phyloP scores from a whole-genome alignment of 768 basidiomycete genomes.

The Tylopilus sp. region DNA sequence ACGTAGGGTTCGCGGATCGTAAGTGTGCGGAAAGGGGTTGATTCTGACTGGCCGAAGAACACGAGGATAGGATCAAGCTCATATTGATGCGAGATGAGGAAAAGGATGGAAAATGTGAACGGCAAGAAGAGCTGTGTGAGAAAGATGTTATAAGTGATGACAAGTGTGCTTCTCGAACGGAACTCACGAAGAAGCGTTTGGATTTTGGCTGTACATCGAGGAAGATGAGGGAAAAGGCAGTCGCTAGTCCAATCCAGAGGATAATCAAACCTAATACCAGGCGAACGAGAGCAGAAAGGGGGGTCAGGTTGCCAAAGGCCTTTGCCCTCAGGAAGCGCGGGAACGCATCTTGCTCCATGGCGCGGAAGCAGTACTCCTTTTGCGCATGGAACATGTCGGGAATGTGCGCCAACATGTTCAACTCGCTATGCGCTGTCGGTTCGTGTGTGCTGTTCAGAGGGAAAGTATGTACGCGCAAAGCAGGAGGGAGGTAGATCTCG shows the following conservation, averaged over 20 bases:
- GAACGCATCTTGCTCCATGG: slow-evolving; percentile 94
- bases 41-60: slow-evolving; percentile 91
- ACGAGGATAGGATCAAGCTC: slow-evolving; percentile 96
- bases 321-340: slow-evolving; percentile 93
- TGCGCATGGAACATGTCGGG: slow-evolving; percentile 97
- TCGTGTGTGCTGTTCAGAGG: slow-evolving; percentile 74
- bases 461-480: slow-evolving; percentile 88
- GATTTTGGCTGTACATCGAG: slow-evolving; percentile 90
- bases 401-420: slow-evolving; percentile 77
- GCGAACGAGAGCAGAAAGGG: slow-evolving; percentile 82
- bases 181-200: slow-evolving; percentile 90
- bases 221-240: slow-evolving; percentile 89
- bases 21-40: slow-evolving; percentile 93
- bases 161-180: background rate
- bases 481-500: slow-evolving; percentile 95
- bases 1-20: slow-evolving; percentile 93
- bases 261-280: slow-evolving; percentile 80
- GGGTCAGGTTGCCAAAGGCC: slow-evolving; percentile 97
- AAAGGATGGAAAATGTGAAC: slow-evolving; percentile 83
- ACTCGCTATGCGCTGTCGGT: slow-evolving; percentile 63
- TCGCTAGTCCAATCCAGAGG: slow-evolving; percentile 93
- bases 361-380: slow-evolving; percentile 95
- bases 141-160: slow-evolving; percentile 3
- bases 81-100: slow-evolving; percentile 94
- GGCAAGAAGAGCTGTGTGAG: slow-evolving; percentile 82